These are phyloP conservation scores for Trypanosoma melophagium DNA, from an alignment of 208 protist genomes.

Conservation along the genomic window DNA sequence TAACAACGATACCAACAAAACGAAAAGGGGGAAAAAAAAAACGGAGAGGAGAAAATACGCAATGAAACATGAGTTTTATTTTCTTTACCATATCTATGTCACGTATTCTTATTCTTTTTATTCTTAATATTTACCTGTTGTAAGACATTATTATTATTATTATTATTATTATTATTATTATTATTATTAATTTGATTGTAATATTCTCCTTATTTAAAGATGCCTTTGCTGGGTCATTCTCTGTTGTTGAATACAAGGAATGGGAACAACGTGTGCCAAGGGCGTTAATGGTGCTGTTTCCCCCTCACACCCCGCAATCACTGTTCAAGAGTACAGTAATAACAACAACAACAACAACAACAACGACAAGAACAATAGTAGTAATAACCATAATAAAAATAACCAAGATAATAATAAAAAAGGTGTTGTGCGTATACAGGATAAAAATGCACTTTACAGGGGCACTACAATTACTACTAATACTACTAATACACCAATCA, in stretches of 20 bases:
- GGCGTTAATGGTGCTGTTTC: neutral
- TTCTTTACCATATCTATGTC: neutral
- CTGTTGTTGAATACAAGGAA: neutral
- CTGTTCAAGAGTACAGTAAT: neutral
- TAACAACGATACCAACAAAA: neutral
- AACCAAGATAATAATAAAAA: too few relatives aligned
- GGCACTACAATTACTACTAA: neutral
- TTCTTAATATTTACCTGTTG: neutral
- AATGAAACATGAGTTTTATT: neutral
- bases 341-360: neutral
- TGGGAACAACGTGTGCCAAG: conserved; percentile 23
- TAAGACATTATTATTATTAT: neutral
- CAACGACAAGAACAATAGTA: neutral
- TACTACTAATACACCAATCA: neutral
- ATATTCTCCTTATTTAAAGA: neutral
- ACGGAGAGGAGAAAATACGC: neutral
- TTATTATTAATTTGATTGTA: too few relatives aligned
- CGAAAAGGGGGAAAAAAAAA: neutral
- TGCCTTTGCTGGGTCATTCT: neutral
- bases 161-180: conserved; percentile 21
- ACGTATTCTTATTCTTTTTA: neutral
- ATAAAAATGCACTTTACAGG: too few relatives aligned
- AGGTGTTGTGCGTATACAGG: too few relatives aligned
- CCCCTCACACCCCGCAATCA: neutral
- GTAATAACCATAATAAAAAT: too few relatives aligned